Percentiles rank a stretch among this genome's conserved stretches.
These are phyloP conservation scores for Pseudocercospora musae DNA, from an alignment of 2,329 filamentous ascomycete genomes.

Conservation along the genomic window DNA sequence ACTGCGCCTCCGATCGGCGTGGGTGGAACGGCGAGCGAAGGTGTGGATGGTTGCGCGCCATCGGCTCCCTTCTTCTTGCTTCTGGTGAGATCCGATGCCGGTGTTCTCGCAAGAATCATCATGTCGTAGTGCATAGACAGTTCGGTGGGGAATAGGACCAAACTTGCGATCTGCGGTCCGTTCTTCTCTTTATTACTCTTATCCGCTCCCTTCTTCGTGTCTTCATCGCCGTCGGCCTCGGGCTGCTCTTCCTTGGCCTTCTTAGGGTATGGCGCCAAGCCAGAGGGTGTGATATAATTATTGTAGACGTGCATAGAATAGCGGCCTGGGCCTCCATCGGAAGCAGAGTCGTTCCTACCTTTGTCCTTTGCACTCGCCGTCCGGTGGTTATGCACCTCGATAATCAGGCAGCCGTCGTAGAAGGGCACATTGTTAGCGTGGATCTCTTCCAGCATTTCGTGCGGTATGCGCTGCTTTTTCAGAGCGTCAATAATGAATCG, in stretches of 20 bases:
- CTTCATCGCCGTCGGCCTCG: slow-evolving; percentile 35
- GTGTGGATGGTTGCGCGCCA: slow-evolving; percentile 42
- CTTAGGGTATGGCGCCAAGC: slow-evolving; percentile 69
- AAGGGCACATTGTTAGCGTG: slow-evolving; percentile 69
- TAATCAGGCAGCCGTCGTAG: slow-evolving; percentile 92
- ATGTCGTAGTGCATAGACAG: slow-evolving; percentile 74
- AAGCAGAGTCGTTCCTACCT: slow-evolving; percentile 45
- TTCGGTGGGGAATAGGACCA: slow-evolving; percentile 80
- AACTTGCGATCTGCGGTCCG: slow-evolving; percentile 65
- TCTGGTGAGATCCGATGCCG: slow-evolving; percentile 49
- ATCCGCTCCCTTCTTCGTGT: slow-evolving; percentile 42
- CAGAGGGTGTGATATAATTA: slow-evolving; percentile 82
- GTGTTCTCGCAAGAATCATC: slow-evolving; percentile 69
- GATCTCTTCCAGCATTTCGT: slow-evolving; percentile 82
- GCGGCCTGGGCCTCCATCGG: slow-evolving; percentile 58
- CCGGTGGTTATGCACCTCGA: slow-evolving; percentile 89
- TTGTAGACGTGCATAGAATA: slow-evolving; percentile 94
- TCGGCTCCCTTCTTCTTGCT: slow-evolving; percentile 41
- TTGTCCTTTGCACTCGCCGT: slow-evolving; percentile 50
- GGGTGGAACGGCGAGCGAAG: slow-evolving; percentile 52
- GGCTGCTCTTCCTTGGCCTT: slow-evolving; percentile 38
- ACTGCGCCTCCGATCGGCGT: slow-evolving; percentile 44
- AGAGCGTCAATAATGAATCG: slow-evolving; percentile 75
- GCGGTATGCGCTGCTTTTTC: slow-evolving; percentile 71
- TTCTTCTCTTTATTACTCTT: slow-evolving; percentile 27